Conservation (phyloP, 2,329 filamentous ascomycete genomes). For the Colletotrichum truncatum region DNA sequence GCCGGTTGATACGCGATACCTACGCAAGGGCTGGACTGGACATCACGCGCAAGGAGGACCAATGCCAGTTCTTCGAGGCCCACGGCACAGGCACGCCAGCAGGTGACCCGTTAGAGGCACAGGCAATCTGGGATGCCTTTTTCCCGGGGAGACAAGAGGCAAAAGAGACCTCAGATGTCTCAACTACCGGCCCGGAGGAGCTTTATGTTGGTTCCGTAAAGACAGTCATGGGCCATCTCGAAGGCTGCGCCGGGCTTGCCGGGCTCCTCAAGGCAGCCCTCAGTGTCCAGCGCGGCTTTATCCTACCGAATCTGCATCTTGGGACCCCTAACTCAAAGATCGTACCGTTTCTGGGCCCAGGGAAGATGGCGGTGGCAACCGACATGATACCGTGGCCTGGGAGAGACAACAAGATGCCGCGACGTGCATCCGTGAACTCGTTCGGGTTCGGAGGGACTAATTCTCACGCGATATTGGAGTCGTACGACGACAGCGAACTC, state of each 20-base stretch:
- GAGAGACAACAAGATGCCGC: not conserved
- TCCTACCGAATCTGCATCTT: conserved; percentile 42
- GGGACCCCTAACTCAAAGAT: conserved; percentile 38
- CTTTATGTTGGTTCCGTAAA: conserved; percentile 39
- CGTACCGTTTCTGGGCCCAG: conserved; percentile 32
- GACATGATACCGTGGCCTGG: conserved; percentile 32
- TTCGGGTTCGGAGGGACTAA: conserved; percentile 59
- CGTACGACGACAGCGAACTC: not conserved
- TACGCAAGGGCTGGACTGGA: conserved; percentile 34
- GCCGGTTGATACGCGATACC: conserved; percentile 35
- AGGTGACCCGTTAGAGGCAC: conserved; percentile 48
- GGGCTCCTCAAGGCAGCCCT: conserved; percentile 37
- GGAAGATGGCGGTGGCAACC: conserved; percentile 29
- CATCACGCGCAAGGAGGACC: conserved; percentile 15
- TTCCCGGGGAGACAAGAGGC: no score
- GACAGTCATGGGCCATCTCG: conserved; percentile 38
- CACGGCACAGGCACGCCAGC: conserved; percentile 50
- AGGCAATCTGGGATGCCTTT: conserved; percentile 36
- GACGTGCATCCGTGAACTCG: conserved; percentile 35
- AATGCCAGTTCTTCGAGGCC: conserved; percentile 36
- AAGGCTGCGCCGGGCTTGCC: conserved; percentile 37
- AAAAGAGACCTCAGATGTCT: no score
- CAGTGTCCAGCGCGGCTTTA: conserved; percentile 30
- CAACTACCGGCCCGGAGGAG: not conserved
- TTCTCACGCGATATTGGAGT: conserved; percentile 48